Percentiles rank a stretch among this genome's conserved stretches.
These are phyloP conservation scores for Boletellus ananiceps DNA, from an alignment of 768 basidiomycete genomes.

Conservation along the genomic window DNA sequence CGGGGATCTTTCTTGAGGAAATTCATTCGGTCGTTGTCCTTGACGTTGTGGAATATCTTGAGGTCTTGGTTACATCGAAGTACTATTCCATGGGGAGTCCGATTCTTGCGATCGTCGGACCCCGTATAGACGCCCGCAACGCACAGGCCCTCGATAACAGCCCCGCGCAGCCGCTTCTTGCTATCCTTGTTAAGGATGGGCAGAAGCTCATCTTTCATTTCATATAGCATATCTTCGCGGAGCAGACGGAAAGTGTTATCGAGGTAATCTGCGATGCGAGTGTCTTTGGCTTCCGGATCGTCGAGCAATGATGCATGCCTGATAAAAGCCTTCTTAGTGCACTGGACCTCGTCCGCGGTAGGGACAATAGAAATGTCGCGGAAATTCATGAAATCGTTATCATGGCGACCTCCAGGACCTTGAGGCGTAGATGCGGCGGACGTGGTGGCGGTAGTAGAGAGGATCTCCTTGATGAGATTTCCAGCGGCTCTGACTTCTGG, in stretches of 20 bases:
- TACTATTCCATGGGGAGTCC: constrained; percentile 40
- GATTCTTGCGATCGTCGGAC: constrained; percentile 22
- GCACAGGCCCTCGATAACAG: constrained; percentile 35
- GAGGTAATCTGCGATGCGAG: constrained; percentile 45
- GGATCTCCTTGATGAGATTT: constrained; percentile 38
- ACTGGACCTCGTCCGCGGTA: constrained; percentile 53
- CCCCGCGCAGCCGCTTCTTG: constrained; percentile 37
- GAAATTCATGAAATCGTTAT: constrained; percentile 63
- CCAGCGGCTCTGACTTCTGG: constrained; percentile 28
- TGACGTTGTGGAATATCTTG: constrained; percentile 32
- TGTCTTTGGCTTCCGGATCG: constrained; percentile 35
- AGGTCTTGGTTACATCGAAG: constrained; percentile 36
- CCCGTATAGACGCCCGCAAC: constrained; percentile 35
- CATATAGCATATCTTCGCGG: constrained; percentile 58
- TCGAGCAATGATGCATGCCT: constrained; percentile 42
- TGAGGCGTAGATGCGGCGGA: constrained; percentile 16
- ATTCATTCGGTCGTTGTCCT: constrained; percentile 35
- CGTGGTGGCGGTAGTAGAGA: constrained; percentile 25
- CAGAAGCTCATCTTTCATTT: constrained; percentile 53
- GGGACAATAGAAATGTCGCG: constrained; percentile 60
- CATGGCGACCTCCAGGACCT: constrained; percentile 61
- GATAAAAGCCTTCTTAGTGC: constrained; percentile 43
- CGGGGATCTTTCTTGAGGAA: constrained; percentile 35
- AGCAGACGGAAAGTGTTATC: constrained; percentile 66
- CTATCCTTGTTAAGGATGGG: constrained; percentile 34